Base-by-base conservation (phyloP, 208 protist genomes). In the Balamuthia mandrillaris region DNA sequence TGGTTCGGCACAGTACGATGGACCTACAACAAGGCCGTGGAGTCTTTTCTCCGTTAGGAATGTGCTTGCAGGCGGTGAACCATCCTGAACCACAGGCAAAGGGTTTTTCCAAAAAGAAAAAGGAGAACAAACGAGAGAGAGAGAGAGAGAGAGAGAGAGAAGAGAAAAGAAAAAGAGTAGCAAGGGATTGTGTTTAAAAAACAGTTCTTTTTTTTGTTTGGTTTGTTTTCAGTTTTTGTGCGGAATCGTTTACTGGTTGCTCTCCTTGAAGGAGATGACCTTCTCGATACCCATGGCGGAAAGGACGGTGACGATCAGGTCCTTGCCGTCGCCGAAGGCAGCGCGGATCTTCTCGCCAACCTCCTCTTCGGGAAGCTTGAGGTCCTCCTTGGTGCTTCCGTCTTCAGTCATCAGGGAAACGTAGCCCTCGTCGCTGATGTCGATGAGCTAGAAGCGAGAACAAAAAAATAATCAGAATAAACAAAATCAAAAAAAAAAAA, bases 281-380 rank as follows among this genome's bases (percentile, higher is more conserved):
- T 94, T 92, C 91, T 99, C 97, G 75, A 94, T 95, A 86, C 96
- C 96, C 95, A 98, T 96, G 82, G 98, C 97, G 45, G 90, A 89
- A 35, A 97, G 88, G 41, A 98, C 96, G 56, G 94, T 88, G 45
- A 98, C 95, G 74, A 97, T 75, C 61, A 98, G 88, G 12, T 98
- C 96, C 84, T 97, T 97, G 70, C 94, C 96, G 31, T 93, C 91
- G 12, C 96, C 96, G 86, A 97, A 98, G 79, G 93, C 91, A 41
- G 94, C 92, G 85, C 94, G 91, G 87, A 98, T 96, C 60, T 97
- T 88, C 5, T 93, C 70, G 66, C 94, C 94, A 33, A 98, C 85
- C 35, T 94, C 88, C 78, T 90, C 92, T 44, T 94, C 93, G 79
- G 96, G 96, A 84, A 98, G 90, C 70, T 96, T 93, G 37, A 99